phyloP scores from a whole-genome alignment of 176 grass and related monocot species.

The Ampelocalamus luodianensis region DNA sequence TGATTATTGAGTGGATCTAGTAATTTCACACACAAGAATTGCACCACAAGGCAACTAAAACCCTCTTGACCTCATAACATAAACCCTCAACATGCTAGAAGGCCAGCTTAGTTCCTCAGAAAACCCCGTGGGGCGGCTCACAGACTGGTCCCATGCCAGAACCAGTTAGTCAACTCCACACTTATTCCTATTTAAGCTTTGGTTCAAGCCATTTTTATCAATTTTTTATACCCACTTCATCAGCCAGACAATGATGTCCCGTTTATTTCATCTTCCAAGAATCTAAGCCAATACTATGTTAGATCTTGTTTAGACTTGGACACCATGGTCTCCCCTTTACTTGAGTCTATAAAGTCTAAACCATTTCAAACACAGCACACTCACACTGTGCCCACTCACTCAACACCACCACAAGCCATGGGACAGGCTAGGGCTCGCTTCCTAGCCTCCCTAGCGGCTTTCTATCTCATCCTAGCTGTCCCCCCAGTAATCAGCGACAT shows the following conservation, averaged over 20 bases:
- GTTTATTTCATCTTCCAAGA: slow-evolving; percentile 26
- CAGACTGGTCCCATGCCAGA: neutral
- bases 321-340: neutral
- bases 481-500: slow-evolving; percentile 40
- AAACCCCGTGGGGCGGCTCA: slow-evolving; percentile 6
- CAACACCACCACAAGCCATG: slow-evolving; percentile 29
- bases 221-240: neutral
- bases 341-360: slow-evolving; percentile 31
- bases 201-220: neutral
- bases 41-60: neutral
- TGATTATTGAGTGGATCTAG: neutral
- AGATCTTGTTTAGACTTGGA: slow-evolving; percentile 14
- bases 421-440: neutral
- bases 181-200: neutral
- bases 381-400: neutral
- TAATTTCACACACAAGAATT: slow-evolving; percentile 23
- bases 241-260: slow-evolving; percentile 25
- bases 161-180: neutral
- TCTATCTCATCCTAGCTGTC: slow-evolving; percentile 10
- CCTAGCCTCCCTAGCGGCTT: neutral
- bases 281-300: neutral
- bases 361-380: slow-evolving; percentile 16
- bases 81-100: slow-evolving; percentile 17
- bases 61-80: neutral
- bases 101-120: slow-evolving; percentile 11